Evolutionary conservation across 2,329 filamentous ascomycete species (phyloP), one percentile per base, ranked within the genome.

Genomic region (Epichloe festucae): DNA sequence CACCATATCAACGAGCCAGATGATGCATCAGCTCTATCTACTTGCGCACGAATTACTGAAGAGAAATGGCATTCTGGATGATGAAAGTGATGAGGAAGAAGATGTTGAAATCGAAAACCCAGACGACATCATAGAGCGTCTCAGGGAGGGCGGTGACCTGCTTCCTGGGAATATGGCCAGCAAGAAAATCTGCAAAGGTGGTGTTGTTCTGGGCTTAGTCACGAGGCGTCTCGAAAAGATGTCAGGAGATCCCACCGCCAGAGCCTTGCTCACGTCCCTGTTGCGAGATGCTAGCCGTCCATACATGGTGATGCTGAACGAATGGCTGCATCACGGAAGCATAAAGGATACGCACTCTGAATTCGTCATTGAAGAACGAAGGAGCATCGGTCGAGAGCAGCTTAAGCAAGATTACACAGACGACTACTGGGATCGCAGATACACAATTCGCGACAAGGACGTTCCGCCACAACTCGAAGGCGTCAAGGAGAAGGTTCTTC

Each of bases 361-460:
- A 66, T 98, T 98, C 59, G 71, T 98, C 50, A 84, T 98, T 63
- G 94, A 94, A 63, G 93, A 97, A 66, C 89, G 95, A 60, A 94
- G 91, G 67, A 95, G 90, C 62, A 96, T 98, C 60, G 85, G 85
- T 53, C 81, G 93, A 41, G 93, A 97, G 65, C 79, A 87, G 53
- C 73, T 98, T 3, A 89, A 97, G 63, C 85, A 95, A 63, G 93
- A 98, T 66, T 98, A 97, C 62, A 98, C 91, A 0, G 93, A 98
- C 65, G 93, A 98, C 63, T 98, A 98, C 67, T 98, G 93, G 93
- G 93, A 98, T 66, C 89, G 95, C 63, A 79, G 93, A 56, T 98
- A 98, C 64, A 97, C 93, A 4, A 85, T 98, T 56, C 84, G 93
- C 53, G 89, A 95, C 55, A 82, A 88, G 47, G 87, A 95, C 54